phyloP scores from a whole-genome alignment of 2,329 filamentous ascomycete species.

The Didymella lethalis region DNA sequence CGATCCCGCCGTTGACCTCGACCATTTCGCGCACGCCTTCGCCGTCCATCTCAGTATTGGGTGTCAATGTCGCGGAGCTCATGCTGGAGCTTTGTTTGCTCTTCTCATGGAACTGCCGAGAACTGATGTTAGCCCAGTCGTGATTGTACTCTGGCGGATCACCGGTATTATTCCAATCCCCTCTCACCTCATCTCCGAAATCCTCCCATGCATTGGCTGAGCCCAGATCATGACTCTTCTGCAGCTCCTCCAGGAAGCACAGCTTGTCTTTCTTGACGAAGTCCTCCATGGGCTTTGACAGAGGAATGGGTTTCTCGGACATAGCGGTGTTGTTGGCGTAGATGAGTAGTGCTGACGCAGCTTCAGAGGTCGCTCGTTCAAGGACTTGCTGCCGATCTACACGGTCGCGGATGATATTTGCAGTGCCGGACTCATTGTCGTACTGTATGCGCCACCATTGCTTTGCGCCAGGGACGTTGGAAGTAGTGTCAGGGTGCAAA shows the following conservation, averaged over 20 bases:
- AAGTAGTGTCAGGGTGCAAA: conserved; percentile 50
- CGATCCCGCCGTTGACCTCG: conserved; percentile 36
- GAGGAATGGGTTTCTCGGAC: conserved; percentile 25
- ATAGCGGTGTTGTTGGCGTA: conserved; percentile 62
- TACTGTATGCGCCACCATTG: conserved; percentile 52
- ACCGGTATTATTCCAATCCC: conserved; percentile 29
- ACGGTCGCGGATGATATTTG: conserved; percentile 41
- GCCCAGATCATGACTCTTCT: conserved; percentile 22
- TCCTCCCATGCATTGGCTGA: conserved; percentile 24
- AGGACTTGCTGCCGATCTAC: conserved; percentile 64
- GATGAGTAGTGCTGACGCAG: conserved; percentile 62
- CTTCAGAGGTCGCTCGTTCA: conserved; percentile 61
- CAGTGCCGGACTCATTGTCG: conserved; percentile 33
- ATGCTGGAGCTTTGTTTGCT: conserved; percentile 28
- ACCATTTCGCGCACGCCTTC: conserved; percentile 36
- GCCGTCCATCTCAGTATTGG: conserved; percentile 43
- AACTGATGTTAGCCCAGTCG: conserved; percentile 34
- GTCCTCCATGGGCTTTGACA: conserved; percentile 40
- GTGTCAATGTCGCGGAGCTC: conserved; percentile 45
- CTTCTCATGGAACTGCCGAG: conserved; percentile 30
- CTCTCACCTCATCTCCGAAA: conserved; percentile 21
- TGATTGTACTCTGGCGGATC: conserved; percentile 24
- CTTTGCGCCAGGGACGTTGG: conserved; percentile 27
- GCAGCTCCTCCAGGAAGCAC: conserved; percentile 44
- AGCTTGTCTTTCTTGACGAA: conserved; percentile 62